A percentile compares a stretch with the other conserved stretches of the same genome.
These are phyloP conservation scores for Melastoma malabathricum DNA, from an alignment of 345 rosid species.

Conservation along the genomic window DNA sequence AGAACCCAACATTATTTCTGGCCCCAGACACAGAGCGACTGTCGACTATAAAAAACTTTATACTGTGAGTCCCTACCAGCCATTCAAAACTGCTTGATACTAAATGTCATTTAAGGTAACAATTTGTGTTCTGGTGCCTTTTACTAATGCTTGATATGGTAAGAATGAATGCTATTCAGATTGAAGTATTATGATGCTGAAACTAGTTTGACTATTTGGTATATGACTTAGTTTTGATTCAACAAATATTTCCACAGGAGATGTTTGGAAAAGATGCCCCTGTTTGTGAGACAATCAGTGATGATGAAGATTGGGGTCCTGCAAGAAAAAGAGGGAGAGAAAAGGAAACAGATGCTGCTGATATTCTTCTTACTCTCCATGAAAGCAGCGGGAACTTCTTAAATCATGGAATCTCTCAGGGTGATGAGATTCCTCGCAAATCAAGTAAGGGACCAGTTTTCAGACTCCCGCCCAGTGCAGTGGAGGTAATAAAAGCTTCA, in stretches of 20 bases:
- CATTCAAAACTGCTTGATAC: too few relatives aligned
- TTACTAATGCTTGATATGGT: too few relatives aligned
- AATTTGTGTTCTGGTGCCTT: too few relatives aligned
- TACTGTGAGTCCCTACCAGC: conserved; percentile 41
- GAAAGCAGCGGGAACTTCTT: conserved; percentile 36
- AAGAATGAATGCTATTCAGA: too few relatives aligned
- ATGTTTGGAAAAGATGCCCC: conserved; percentile 94
- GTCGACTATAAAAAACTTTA: conserved; percentile 83
- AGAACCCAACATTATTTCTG: conserved; percentile 47
- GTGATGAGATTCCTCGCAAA: conserved; percentile 21
- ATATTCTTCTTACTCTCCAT: conserved; percentile 49
- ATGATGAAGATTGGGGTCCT: conserved; percentile 99
- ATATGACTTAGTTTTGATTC: conserved; percentile 1
- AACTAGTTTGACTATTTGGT: not conserved
- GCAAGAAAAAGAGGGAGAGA: conserved; percentile 52
- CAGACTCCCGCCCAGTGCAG: conserved; percentile 62
- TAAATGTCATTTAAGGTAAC: too few relatives aligned
- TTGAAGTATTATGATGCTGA: too few relatives aligned
- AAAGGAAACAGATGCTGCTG: conserved; percentile 74
- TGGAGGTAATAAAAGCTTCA: conserved; percentile 45
- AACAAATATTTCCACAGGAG: conserved; percentile 36
- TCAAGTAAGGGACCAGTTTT: conserved; percentile 34
- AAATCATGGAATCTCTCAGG: conserved; percentile 21
- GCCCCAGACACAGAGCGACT: conserved; percentile 66
- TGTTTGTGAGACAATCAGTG: conserved; percentile 59